A percentile compares a stretch with the other conserved stretches of the same genome.
Conservation (phyloP, 2,329 filamentous ascomycete genomes). For the Monosporascus cannonballus region DNA sequence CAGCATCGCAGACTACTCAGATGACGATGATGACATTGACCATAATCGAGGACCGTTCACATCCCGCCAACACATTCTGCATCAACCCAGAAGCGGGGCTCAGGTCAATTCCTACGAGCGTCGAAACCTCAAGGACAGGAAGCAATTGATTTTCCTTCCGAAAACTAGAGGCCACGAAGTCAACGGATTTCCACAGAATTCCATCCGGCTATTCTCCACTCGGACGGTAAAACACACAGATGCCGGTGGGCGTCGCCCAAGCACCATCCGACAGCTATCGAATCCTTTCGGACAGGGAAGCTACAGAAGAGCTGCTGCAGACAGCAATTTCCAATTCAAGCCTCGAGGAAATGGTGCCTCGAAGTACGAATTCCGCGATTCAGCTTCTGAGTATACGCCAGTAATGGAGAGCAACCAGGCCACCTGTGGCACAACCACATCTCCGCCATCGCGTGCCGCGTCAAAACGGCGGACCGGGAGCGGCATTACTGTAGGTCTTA, state of each 20-base stretch:
- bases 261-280: conserved; percentile 1
- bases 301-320: conserved; percentile 3
- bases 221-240: not conserved
- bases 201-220: conserved; percentile 6
- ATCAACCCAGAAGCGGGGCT: conserved; percentile 5
- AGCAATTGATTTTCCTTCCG: conserved; percentile 9
- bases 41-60: conserved; percentile 4
- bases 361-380: conserved; percentile 25
- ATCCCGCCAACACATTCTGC: conserved; percentile 15
- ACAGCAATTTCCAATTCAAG: conserved; percentile 12
- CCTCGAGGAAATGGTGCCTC: conserved; percentile 12
- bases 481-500: not conserved
- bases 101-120: conserved; percentile 7
- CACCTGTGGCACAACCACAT: conserved; percentile 4
- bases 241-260: not conserved
- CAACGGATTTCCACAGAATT: conserved; percentile 13
- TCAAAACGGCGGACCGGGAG: not conserved
- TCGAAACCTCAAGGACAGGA: conserved; percentile 10
- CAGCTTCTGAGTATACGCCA: conserved; percentile 17
- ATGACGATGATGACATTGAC: conserved; percentile 15
- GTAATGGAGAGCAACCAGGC: conserved; percentile 9
- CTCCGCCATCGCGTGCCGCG: not conserved
- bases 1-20: conserved; percentile 41
- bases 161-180: conserved; percentile 1
- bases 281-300: conserved; percentile 13